Conservation (phyloP, 495 filamentous ascomycete genomes). For the Aspergillus nanangensis region DNA sequence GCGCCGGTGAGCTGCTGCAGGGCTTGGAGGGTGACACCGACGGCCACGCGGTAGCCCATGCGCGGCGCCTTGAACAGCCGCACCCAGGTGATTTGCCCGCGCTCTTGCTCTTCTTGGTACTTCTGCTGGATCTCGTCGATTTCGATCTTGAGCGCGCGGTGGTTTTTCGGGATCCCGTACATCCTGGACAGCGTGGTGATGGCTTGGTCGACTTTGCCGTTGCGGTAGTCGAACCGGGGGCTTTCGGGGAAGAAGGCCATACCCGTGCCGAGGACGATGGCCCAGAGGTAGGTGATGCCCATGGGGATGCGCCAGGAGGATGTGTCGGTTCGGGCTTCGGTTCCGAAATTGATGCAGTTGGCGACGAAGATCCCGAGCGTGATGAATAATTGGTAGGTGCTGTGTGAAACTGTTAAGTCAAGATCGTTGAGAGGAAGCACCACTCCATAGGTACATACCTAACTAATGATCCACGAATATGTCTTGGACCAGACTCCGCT, state of each 20-base stretch:
- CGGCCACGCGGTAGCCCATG: constrained; percentile 61
- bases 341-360: constrained; percentile 76
- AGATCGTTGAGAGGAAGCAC: too few species aligned
- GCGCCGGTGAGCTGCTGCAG: too few species aligned
- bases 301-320: constrained; percentile 76
- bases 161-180: constrained; percentile 60
- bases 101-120: constrained; percentile 47
- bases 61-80: constrained; percentile 59
- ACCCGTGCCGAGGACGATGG: constrained; percentile 61
- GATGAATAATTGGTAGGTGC: constrained; percentile 78
- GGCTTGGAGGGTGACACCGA: constrained; percentile 65
- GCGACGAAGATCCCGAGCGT: constrained; percentile 79
- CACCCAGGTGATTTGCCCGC: constrained; percentile 23
- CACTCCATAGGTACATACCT: too few species aligned
- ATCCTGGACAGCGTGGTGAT: constrained; percentile 60
- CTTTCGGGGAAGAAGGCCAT: constrained; percentile 70
- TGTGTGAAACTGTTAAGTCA: too few species aligned
- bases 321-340: constrained; percentile 37
- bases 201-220: constrained; percentile 57
- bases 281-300: constrained; percentile 70
- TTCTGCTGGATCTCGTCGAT: constrained; percentile 60
- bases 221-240: constrained; percentile 63
- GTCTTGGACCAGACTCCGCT: constrained; percentile 58
- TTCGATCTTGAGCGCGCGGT: constrained; percentile 59
- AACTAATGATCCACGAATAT: constrained; percentile 63